Percentiles rank a stretch among this genome's conserved stretches.
These are phyloP conservation scores for Coffea canephora DNA, from an alignment of 257 asterid species.

Conservation along the genomic window DNA sequence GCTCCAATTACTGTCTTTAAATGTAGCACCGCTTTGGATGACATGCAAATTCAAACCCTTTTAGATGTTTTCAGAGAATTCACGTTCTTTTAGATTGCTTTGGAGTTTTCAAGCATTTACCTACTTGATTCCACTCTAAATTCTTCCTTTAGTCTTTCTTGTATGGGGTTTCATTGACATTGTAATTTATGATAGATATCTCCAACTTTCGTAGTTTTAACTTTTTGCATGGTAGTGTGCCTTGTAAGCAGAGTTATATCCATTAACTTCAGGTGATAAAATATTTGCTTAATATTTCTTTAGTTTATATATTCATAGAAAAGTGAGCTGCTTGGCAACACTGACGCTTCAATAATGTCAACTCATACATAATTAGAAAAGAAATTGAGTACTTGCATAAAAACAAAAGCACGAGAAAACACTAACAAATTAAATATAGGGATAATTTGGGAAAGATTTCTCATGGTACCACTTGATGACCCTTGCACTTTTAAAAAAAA, in stretches of 20 bases:
- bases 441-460: too few species aligned
- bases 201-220: too few species aligned
- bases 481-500: too few species aligned
- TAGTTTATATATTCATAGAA: too few species aligned
- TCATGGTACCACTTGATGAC: too few species aligned
- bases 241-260: not conserved
- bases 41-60: slow-evolving; percentile 6
- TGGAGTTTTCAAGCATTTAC: not conserved
- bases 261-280: not conserved
- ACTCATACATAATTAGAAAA: too few species aligned
- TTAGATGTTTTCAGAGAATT: slow-evolving; percentile 7
- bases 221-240: not conserved
- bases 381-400: too few species aligned
- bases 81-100: slow-evolving; percentile 2
- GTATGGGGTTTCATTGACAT: not conserved
- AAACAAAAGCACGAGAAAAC: too few species aligned
- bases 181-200: not conserved
- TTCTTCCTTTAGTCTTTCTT: not conserved
- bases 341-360: too few species aligned
- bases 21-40: not conserved
- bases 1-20: not conserved
- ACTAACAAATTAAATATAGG: too few species aligned
- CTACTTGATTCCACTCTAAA: not conserved
- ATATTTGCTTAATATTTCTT: not conserved
- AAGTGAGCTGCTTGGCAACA: too few species aligned